Evolutionary conservation across 805 yeast genomes (phyloP).

Genomic region (Saturnispora ahearnii): DNA sequence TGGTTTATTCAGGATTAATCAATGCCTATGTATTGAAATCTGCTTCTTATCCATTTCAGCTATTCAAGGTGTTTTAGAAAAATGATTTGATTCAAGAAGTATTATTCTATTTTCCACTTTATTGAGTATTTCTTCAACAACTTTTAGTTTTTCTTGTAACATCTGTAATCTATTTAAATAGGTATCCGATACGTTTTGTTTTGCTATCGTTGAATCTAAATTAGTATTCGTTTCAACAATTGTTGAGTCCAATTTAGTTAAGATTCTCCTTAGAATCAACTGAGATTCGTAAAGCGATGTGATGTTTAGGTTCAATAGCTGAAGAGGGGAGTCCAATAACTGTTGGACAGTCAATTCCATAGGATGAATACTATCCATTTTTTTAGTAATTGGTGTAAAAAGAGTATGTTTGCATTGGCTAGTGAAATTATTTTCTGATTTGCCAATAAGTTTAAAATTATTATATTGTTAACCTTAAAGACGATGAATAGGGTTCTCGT

Average conservation of each 20-base stretch:
- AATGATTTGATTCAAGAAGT: not conserved
- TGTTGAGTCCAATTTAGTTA: slow-evolving; percentile 33
- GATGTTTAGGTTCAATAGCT: slow-evolving; percentile 39
- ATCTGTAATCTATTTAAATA: slow-evolving; percentile 20
- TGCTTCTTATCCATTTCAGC: slow-evolving; percentile 65
- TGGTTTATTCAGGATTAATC: slow-evolving; percentile 41
- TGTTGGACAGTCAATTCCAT: slow-evolving; percentile 52
- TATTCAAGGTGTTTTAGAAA: slow-evolving; percentile 21
- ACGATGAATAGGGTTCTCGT: not conserved
- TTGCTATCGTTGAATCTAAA: slow-evolving; percentile 2
- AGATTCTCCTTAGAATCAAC: slow-evolving; percentile 40
- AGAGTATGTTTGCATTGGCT: not conserved
- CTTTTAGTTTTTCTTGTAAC: slow-evolving; percentile 20
- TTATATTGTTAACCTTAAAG: not conserved
- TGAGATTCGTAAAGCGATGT: slow-evolving; percentile 50
- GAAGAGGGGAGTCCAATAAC: slow-evolving; percentile 45
- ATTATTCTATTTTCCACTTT: slow-evolving; percentile 30
- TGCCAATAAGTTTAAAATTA: not conserved
- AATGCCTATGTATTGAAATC: slow-evolving; percentile 62
- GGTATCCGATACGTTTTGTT: slow-evolving; percentile 13
- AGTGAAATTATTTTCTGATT: not conserved
- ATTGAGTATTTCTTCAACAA: slow-evolving; percentile 24
- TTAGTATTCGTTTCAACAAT: slow-evolving; percentile 17
- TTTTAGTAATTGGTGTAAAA: not conserved
- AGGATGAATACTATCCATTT: slow-evolving; percentile 38